Evolutionary conservation across 148 eudicot genomes (phyloP), one percentile per base, ranked within the genome.

Genomic region (Rhododendron mucronatum): DNA sequence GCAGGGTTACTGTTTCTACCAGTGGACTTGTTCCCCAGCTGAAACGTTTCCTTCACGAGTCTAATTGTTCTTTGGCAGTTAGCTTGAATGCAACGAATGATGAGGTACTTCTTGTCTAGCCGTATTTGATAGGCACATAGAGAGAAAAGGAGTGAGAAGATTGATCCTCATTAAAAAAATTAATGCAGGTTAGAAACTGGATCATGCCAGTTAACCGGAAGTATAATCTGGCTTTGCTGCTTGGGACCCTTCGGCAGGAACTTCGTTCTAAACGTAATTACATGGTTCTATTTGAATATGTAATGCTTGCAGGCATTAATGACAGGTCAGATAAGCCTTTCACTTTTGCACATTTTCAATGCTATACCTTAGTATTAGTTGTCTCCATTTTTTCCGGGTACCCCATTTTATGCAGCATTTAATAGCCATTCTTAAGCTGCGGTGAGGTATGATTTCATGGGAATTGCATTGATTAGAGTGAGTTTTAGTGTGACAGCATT

Each of bases 151-250:
- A 69, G 55, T 35, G 28, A 75, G 78, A 84, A 78, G 39, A 47
- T 44, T 57, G 81, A 74, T 75, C 12, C 6, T 47, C 35, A 33
- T 82, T 50, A 13, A 50, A 44, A 21, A 33, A 48, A 71, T n/a
- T 71, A 37, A 35, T 91, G 78, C 91, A 95, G 99, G 94, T 94
- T 88, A 91, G 99, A 88, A 93, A 93, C 88, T 97, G 99, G 99
- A 93, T 97, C 88, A 97, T 97, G 99, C 99, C 99, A 76, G 92
- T 97, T 82, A 97, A 97, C 83, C 94, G 98, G 78, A 97, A 95
- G 95, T 97, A 95, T 85, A 95, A 94, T 90, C 89, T 97, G 91
- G 90, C 86, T 9, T 44, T 93, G 88, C 95, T 97, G 83, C 95
- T 97, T 45, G 96, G 89, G 74, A 95, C 98, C 20, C 98, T 97